These are phyloP conservation scores for Penicillium roqueforti DNA, from an alignment of 495 filamentous ascomycete species.

Conservation along the genomic window DNA sequence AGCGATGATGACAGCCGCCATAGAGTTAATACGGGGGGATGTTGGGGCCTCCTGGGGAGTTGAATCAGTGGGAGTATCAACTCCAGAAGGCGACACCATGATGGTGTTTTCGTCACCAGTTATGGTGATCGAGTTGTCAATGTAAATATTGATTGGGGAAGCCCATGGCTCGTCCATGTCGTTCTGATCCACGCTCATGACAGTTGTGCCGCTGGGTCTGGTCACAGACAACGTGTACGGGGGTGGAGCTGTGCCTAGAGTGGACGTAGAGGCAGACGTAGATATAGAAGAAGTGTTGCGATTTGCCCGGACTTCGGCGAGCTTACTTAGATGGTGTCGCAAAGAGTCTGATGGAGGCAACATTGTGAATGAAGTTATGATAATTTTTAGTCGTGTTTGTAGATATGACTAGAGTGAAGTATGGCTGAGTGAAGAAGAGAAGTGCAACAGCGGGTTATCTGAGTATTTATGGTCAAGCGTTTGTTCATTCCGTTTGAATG, in stretches of 20 bases:
- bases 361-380: conserved; percentile 10
- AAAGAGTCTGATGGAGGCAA: conserved; percentile 21
- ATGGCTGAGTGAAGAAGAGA: background rate
- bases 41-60: background rate
- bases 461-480: background rate
- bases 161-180: conserved; percentile 1
- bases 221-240: conserved; percentile 7
- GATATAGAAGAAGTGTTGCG: conserved; percentile 1
- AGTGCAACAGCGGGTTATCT: background rate
- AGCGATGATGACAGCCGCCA: conserved; percentile 11
- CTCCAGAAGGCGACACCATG: conserved; percentile 17
- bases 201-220: background rate
- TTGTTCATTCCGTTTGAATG: conserved; percentile 1
- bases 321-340: conserved; percentile 24
- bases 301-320: conserved; percentile 17
- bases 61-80: background rate
- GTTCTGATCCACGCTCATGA: conserved; percentile 8
- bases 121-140: conserved; percentile 37
- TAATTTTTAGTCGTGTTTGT: background rate
- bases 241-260: conserved; percentile 15
- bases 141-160: conserved; percentile 26
- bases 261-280: conserved; percentile 2
- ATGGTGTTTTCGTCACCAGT: conserved; percentile 33
- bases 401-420: background rate
- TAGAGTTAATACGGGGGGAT: background rate